Conservation (phyloP, 345 rosid species). For the Sisymbrium altissimum region DNA sequence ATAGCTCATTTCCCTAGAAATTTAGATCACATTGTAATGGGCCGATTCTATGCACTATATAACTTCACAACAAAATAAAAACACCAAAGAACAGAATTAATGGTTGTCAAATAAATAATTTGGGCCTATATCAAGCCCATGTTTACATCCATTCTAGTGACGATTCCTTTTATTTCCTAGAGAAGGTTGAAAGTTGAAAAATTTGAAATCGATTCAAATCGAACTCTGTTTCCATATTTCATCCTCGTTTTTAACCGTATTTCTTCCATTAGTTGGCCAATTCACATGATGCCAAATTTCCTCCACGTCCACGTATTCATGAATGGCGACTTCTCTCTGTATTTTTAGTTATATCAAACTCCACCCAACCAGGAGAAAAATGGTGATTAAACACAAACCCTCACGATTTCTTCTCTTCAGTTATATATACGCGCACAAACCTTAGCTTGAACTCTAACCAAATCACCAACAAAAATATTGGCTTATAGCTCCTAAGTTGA, state of each 20-base stretch:
- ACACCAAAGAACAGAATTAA: background rate
- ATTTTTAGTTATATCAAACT: slow-evolving; percentile 31
- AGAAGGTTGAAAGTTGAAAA: background rate
- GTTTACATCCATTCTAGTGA: background rate
- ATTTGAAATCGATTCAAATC: background rate
- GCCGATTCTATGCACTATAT: background rate
- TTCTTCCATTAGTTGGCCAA: background rate
- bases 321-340: slow-evolving; percentile 30
- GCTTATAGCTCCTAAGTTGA: background rate
- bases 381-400: background rate
- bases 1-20: background rate
- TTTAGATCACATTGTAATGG: background rate
- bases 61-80: background rate
- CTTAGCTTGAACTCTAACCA: background rate
- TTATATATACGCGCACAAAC: background rate
- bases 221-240: background rate
- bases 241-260: no score
- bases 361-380: slow-evolving; percentile 27
- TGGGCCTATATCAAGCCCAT: background rate
- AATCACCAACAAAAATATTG: background rate
- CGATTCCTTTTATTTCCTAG: background rate
- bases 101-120: background rate
- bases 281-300: slow-evolving; percentile 14
- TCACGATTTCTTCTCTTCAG: slow-evolving; percentile 8
- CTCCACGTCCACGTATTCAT: slow-evolving; percentile 12